A percentile compares a stretch with the other conserved stretches of the same genome.
These are phyloP conservation scores for Coemansia sp. DNA, from an alignment of 192 early-diverging fungal species.

Conservation along the genomic window DNA sequence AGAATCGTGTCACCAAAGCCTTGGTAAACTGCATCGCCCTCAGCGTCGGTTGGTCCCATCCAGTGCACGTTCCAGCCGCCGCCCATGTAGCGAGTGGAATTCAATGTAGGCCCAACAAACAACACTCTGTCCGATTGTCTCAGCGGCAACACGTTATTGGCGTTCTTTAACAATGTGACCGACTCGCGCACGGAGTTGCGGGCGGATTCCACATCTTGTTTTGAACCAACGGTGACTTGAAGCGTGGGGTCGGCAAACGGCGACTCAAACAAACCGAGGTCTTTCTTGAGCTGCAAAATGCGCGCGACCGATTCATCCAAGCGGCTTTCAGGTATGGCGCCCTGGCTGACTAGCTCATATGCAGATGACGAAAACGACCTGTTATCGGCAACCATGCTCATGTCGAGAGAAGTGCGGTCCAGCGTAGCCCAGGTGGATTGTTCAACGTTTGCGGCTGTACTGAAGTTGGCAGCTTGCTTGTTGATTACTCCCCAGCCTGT, in stretches of 20 bases:
- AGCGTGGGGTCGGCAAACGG: constrained; percentile 44
- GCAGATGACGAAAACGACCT: constrained; percentile 47
- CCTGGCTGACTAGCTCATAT: constrained; percentile 36
- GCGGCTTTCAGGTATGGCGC: constrained; percentile 29
- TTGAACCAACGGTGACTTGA: constrained; percentile 51
- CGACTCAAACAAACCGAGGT: constrained; percentile 56
- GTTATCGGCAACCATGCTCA: constrained; percentile 62
- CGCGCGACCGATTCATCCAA: constrained; percentile 54
- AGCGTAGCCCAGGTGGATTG: constrained; percentile 50
- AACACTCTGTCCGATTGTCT: constrained; percentile 42
- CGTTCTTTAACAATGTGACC: constrained; percentile 58
- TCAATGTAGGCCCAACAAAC: constrained; percentile 58
- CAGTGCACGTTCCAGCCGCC: constrained; percentile 65
- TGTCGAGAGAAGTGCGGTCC: constrained; percentile 53
- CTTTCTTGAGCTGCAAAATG: constrained; percentile 63
- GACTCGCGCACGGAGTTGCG: constrained; percentile 55
- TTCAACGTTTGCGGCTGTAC: constrained; percentile 26
- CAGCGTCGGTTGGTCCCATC: constrained; percentile 47
- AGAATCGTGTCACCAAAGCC: constrained; percentile 30
- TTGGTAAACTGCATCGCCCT: constrained; percentile 49
- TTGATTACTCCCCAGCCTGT: constrained; percentile 61
- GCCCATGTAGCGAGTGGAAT: constrained; percentile 51
- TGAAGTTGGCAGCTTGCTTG: constrained; percentile 50
- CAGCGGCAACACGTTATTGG: constrained; percentile 48
- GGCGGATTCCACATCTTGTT: constrained; percentile 51